Evolutionary conservation across 805 yeast species (phyloP), one percentile per base, ranked within the genome.

Genomic region (Nakazawaea ishiwadae): DNA sequence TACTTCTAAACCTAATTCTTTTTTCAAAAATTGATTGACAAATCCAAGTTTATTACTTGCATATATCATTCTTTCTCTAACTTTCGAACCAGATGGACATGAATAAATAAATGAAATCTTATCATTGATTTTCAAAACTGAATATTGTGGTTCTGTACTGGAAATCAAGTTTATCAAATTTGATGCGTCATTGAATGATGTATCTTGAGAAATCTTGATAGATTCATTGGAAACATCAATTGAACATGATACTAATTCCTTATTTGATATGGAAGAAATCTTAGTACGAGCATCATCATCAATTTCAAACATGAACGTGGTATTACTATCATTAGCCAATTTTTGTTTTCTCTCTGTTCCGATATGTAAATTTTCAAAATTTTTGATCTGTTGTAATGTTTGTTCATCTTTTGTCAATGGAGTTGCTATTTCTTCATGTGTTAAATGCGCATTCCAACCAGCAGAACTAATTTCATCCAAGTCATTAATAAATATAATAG

Each of bases 21-120:
- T 47, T 45, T 71, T 67, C 54, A 84, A 63, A 44, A 73, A 68
- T 35, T 66, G 69, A 17, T 33, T 42, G 26, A 79, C 60, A 41
- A 84, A 70, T 6, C 82, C 84, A 39, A 69, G 71, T 55, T 80
- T 83, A 47, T 82, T 83, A 3, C 96, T 76, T 1, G 99, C 98
- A 55, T 89, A 88, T 38, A 89, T 59, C 97, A 91, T 91, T 52
- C 98, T 75, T 39, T 89, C 93, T 59, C 82, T 84, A 31, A 93
- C 93, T 61, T 80, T 81, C 32, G 96, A 82, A 1, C 90, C 89
- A 0, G 95, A 79, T 3, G 99, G 98, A 60, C 96, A 90, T 6
- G 91, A 73, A 57, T 87, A 87, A 24, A 90, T 76, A 58, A 91
- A 89, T 26, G 75, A 76, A 29, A 53, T 51, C 34, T 67, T 59